Conservation (phyloP, 2,329 filamentous ascomycete species). For the Colletotrichum sublineola region DNA sequence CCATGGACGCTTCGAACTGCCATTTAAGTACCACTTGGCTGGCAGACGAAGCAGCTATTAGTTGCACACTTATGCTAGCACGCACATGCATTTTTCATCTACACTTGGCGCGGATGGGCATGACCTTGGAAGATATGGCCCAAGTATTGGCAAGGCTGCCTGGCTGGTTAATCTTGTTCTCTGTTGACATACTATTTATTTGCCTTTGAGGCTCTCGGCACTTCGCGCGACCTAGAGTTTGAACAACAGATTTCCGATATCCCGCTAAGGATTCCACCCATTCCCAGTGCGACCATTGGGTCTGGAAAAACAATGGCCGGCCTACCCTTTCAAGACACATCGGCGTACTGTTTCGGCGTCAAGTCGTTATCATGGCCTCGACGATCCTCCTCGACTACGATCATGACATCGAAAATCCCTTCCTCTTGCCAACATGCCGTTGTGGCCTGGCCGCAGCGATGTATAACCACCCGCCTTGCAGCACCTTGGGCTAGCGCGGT, state of each 20-base stretch:
- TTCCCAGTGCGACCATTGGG: background rate
- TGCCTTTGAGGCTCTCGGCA: no score
- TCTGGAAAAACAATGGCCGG: constrained; percentile 1
- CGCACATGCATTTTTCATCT: background rate
- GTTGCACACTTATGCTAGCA: background rate
- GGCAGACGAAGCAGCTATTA: background rate
- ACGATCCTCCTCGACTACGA: background rate
- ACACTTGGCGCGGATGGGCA: background rate
- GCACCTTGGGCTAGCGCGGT: constrained; percentile 4
- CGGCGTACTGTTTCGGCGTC: background rate
- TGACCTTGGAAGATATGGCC: background rate
- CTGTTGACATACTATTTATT: no score
- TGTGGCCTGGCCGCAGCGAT: background rate
- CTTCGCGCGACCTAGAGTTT: no score
- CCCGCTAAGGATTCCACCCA: background rate
- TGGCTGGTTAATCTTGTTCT: no score
- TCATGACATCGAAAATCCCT: background rate
- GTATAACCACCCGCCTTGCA: background rate
- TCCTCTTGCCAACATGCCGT: background rate
- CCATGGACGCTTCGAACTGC: background rate
- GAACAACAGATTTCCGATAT: background rate
- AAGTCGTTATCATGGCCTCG: background rate
- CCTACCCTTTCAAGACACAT: constrained; percentile 4
- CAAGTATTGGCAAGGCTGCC: no score
- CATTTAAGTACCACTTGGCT: background rate